A percentile compares a stretch with the other conserved stretches of the same genome.
Evolutionary conservation across 331 rosid species (phyloP).

Genomic region (Acacia concinna): DNA sequence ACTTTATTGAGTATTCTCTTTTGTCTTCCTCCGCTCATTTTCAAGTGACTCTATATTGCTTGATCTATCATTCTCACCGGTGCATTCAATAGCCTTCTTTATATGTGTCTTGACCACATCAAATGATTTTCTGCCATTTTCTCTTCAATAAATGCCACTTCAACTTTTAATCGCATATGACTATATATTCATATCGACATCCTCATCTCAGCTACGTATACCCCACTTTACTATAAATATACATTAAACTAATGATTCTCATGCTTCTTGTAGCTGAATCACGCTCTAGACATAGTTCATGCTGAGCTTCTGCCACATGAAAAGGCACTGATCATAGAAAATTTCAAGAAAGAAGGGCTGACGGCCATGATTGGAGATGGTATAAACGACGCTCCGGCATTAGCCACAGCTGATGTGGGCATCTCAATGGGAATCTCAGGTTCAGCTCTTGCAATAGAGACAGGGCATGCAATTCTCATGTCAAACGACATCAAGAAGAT

Average conservation of each 20-base stretch:
- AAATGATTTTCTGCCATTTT: neutral
- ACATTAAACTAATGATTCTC: neutral
- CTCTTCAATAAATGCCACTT: too few species aligned
- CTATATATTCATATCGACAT: too few species aligned
- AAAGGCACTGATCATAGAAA: slow-evolving; percentile 55
- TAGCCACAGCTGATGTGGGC: slow-evolving; percentile 78
- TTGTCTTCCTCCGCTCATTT: neutral
- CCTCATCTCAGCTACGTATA: neutral
- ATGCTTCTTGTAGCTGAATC: slow-evolving; percentile 51
- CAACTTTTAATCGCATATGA: too few species aligned
- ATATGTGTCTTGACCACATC: too few species aligned
- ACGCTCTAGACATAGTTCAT: slow-evolving; percentile 58
- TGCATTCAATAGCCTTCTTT: too few species aligned
- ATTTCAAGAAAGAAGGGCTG: slow-evolving; percentile 58
- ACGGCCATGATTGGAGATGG: slow-evolving; percentile 91
- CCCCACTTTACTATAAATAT: neutral
- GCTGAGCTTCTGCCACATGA: slow-evolving; percentile 84
- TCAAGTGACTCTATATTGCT: neutral
- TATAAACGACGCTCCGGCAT: slow-evolving; percentile 81
- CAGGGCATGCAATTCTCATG: slow-evolving; percentile 68
- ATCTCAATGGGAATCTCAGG: slow-evolving; percentile 93
- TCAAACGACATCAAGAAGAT: slow-evolving; percentile 77
- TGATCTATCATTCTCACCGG: neutral
- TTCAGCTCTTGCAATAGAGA: slow-evolving; percentile 75
- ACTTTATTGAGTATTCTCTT: too few species aligned